Base-by-base conservation (phyloP, 116 monocot genomes). In the Phalaenopsis hybrid region DNA sequence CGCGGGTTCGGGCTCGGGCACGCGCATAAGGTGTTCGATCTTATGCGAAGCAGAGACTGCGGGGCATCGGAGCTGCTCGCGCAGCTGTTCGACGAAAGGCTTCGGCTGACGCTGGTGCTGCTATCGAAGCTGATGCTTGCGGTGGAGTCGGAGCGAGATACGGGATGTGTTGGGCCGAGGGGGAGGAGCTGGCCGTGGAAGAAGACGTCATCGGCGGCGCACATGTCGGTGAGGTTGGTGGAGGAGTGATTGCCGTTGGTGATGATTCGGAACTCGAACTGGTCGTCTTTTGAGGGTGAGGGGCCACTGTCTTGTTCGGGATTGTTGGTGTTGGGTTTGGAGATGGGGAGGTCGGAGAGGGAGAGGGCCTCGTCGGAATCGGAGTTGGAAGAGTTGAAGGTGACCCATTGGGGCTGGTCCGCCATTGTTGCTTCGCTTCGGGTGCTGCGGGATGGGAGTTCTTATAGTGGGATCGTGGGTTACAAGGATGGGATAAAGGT, bases 181-280 rank as follows among this genome's bases (percentile, higher is more conserved):
- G 75, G 75, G 75, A 75, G 77, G 31, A 77, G 49, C 25, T 52
- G 77, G 6, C 77, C 77, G 51, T 52, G 51, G 77, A 52, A 77
- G 77, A 77, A 77, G 23, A 77, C 77, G 52, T 51, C 51, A 1
- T 77, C 77, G 9, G 49, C 77, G 13, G 50, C 51, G 52, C 51
- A 51, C 51, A 77, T 77, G 44, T 5, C 21, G 5, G 8, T 0
- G 41, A 28, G 28, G n/a, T 49, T 4, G 10, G 77, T 15, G 25
- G 77, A 77, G 13, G 28, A 15, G 17, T n/a, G 16, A 2, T 75
- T 33, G 37, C 41, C 73, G 25, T 12, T 28, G 51, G 25, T 52
- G 45, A 75, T 6, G 46, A 21, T 75, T 75, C 75, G 48, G 75
- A 75, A 75, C 75, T 75, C 75, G 48, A 75, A 75, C 1, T 75